These are phyloP conservation scores for Prototheca cutis DNA, from an alignment of 163 green algal genomes.

Conservation along the genomic window DNA sequence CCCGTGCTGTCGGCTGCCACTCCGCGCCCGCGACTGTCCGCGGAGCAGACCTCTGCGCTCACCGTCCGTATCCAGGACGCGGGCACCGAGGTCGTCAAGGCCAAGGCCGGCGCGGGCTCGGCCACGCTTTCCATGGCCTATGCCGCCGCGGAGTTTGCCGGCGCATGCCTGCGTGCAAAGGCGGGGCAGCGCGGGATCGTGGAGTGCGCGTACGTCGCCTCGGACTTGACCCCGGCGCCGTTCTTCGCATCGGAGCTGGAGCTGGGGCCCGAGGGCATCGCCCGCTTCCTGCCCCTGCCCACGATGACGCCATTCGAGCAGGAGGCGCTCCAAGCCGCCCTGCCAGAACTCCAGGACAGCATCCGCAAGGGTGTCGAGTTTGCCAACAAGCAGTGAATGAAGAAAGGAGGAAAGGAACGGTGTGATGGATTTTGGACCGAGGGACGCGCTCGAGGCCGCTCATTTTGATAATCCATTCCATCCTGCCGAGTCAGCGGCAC, in stretches of 20 bases:
- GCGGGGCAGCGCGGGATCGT: slow-evolving; percentile 60
- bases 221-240: slow-evolving; percentile 38
- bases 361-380: slow-evolving; percentile 94
- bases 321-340: slow-evolving; percentile 57
- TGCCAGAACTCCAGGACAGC: slow-evolving; percentile 60
- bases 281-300: slow-evolving; percentile 65
- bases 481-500: too few species aligned
- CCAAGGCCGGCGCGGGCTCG: slow-evolving; percentile 74
- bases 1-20: slow-evolving; percentile 45
- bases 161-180: slow-evolving; percentile 68
- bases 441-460: too few species aligned
- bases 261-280: slow-evolving; percentile 33
- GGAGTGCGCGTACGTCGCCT: slow-evolving; percentile 62
- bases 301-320: slow-evolving; percentile 62
- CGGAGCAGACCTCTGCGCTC: slow-evolving; percentile 36
- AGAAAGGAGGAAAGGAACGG: too few species aligned
- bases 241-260: slow-evolving; percentile 78
- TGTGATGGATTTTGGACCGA: too few species aligned
- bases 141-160: slow-evolving; percentile 70
- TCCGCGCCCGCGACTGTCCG: slow-evolving; percentile 14
- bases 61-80: slow-evolving; percentile 82
- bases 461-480: too few species aligned
- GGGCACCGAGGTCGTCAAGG: slow-evolving; percentile 93
- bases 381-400: too few species aligned
- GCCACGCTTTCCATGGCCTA: slow-evolving; percentile 93